These are phyloP conservation scores for Coccinonectria pachysandricola DNA, from an alignment of 2,329 filamentous ascomycete genomes.

Conservation along the genomic window DNA sequence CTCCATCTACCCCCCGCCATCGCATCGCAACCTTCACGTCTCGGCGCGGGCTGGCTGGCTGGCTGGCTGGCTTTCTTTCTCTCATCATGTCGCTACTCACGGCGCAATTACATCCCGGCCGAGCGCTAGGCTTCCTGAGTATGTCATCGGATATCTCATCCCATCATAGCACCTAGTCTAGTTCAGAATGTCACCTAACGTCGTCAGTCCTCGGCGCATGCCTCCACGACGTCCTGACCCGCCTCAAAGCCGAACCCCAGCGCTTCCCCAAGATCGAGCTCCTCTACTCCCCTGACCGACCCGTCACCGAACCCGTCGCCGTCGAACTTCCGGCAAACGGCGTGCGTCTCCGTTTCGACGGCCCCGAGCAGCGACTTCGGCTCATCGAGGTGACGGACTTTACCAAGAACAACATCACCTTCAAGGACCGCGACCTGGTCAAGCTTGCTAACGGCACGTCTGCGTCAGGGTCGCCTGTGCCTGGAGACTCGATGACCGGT, in stretches of 20 bases:
- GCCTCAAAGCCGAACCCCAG: constrained; percentile 78
- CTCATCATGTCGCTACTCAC: constrained; percentile 38
- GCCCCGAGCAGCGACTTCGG: constrained; percentile 80
- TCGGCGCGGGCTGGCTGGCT: too few species aligned
- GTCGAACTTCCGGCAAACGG: constrained; percentile 76
- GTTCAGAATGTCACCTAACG: too few species aligned
- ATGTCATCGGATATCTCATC: too few species aligned
- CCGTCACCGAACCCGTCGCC: constrained; percentile 64
- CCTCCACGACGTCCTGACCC: constrained; percentile 78
- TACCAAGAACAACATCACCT: constrained; percentile 69
- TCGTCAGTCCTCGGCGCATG: constrained; percentile 67
- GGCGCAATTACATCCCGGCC: constrained; percentile 56
- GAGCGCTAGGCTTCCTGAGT: constrained; percentile 53
- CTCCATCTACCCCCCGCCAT: too few species aligned
- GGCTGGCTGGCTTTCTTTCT: constrained; percentile 3
- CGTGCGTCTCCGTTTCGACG: constrained; percentile 83
- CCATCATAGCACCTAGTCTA: too few species aligned
- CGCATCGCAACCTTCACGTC: too few species aligned
- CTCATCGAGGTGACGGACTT: constrained; percentile 90
- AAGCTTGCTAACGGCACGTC: constrained; percentile 42
- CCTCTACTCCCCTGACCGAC: constrained; percentile 64
- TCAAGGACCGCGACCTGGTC: constrained; percentile 69
- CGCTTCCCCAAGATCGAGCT: constrained; percentile 76
- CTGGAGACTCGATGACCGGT: constrained; percentile 34
- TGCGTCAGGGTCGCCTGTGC: constrained; percentile 23